Evolutionary conservation across 176 grass and related monocot genomes (phyloP), one percentile per base, ranked within the genome.

Genomic region (Oryza rufipogon): DNA sequence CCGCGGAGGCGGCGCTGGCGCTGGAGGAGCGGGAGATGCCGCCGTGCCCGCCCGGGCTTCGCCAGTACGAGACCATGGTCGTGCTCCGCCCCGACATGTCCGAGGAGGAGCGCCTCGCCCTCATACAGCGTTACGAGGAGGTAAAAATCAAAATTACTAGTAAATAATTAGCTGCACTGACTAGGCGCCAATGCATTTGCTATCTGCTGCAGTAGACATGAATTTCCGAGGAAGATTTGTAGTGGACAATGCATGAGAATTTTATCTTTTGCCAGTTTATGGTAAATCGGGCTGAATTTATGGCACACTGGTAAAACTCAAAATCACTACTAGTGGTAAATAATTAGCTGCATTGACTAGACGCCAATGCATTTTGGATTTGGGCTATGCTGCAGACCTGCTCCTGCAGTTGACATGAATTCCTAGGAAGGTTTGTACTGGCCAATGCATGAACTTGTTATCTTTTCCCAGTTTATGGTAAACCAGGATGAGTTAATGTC

Each of bases 71-170:
- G 87, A 87, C 87, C 91, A 99, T 92, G 89, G 87, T 92, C 4
- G 89, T 99, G 74, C 93, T 99, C 60, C 87, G 93, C 1, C 96
- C 93, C 71, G 96, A 99, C 87, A 92, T 99, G 87, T 91, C 91
- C 17, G 96, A 99, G 93, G 96, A 96, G 88, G 90, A 99, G 90
- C 96, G 93, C n/a, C 86, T 99, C 30, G 87, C 87, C 12, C 87
- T 98, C 72, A 92, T 95, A 71, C 96, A 99, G 90, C 91, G 91
- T 68, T 96, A 95, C 71, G 96, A 99, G 85, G 93, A 99, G 96
- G 93, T 96, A 82, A 52, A 34, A 65, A 26, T n/a, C 6, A 20
- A 71, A 46, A 20, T 25, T 71, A 4, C 33, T 49, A 15, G 13
- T 34, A 34, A 34, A 34, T 34, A 34, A 34, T 34, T 34, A 34